Percentiles rank a stretch among this genome's conserved stretches.
Evolutionary conservation across 192 early-diverging fungal genomes (phyloP).

Genomic region (Podila minutissima): DNA sequence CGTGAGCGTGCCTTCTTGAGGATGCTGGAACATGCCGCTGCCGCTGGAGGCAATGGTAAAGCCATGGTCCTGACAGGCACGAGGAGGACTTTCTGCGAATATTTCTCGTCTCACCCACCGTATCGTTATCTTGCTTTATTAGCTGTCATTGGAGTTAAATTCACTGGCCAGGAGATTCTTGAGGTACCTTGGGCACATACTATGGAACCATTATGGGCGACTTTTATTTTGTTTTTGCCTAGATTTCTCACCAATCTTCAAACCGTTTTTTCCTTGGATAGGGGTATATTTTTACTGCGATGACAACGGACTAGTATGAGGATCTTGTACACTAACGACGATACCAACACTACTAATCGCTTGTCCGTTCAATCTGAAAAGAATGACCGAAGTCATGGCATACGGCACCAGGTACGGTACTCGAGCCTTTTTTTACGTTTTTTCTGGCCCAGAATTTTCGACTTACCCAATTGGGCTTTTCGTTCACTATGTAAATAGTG

Average conservation of each 20-base stretch:
- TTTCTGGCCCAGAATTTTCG: neutral
- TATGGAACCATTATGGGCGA: too few species aligned
- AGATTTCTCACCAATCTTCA: too few species aligned
- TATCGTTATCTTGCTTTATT: too few species aligned
- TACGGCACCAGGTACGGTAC: constrained; percentile 18
- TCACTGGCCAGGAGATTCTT: constrained; percentile 13
- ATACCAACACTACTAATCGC: too few species aligned
- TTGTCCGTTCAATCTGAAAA: neutral
- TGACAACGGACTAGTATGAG: too few species aligned
- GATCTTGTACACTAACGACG: too few species aligned
- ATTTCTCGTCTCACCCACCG: too few species aligned
- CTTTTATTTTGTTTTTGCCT: too few species aligned
- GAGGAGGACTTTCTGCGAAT: too few species aligned
- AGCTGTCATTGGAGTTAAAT: constrained; percentile 2
- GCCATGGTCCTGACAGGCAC: too few species aligned
- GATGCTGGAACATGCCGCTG: constrained; percentile 43
- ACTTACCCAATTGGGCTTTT: neutral
- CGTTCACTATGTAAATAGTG: constrained; percentile 12
- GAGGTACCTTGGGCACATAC: constrained; percentile 6
- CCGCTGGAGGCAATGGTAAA: constrained; percentile 41
- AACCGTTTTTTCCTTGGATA: too few species aligned
- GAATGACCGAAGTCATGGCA: constrained; percentile 49
- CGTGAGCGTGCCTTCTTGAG: constrained; percentile 47
- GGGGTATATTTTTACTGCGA: too few species aligned
- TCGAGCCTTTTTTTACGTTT: neutral